phyloP scores from a whole-genome alignment of 2,329 filamentous ascomycete species.

The Onygenales sp. region DNA sequence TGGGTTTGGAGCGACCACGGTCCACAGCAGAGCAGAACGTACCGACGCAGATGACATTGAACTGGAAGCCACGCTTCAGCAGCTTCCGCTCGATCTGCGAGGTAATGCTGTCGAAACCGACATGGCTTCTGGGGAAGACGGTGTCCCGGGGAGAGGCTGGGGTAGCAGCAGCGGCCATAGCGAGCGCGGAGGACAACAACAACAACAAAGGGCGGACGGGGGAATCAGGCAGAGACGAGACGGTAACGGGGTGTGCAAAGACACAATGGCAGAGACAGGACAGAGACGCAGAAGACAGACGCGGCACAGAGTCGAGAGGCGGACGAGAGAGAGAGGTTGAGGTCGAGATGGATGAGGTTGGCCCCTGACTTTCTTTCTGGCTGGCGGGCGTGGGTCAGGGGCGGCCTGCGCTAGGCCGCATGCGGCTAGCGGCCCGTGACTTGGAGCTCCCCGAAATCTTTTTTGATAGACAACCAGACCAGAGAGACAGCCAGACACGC shows the following conservation, averaged over 20 bases:
- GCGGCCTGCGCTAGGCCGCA: too few relatives aligned
- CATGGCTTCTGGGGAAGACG: slow-evolving; percentile 89
- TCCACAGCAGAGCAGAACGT: slow-evolving; percentile 39
- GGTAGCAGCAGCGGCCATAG: slow-evolving; percentile 9
- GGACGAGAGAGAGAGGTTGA: neutral
- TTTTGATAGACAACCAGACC: neutral
- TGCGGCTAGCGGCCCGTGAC: too few relatives aligned
- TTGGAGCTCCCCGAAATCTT: too few relatives aligned
- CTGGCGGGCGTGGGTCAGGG: too few relatives aligned
- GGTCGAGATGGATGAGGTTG: neutral
- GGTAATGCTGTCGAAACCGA: slow-evolving; percentile 99
- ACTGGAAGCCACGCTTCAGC: slow-evolving; percentile 98
- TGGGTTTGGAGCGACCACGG: neutral
- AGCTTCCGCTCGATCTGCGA: slow-evolving; percentile 99
- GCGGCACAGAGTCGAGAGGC: neutral
- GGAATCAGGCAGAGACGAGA: neutral
- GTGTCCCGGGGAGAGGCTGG: slow-evolving; percentile 34
- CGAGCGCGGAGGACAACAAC: slow-evolving; percentile 3
- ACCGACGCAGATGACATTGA: slow-evolving; percentile 99
- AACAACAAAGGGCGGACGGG: slow-evolving; percentile 1
- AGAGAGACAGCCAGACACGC: neutral
- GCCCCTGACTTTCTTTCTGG: neutral
- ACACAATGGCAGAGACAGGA: too few relatives aligned
- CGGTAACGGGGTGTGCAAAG: too few relatives aligned
- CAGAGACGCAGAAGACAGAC: too few relatives aligned